Percentiles rank a stretch among this genome's conserved stretches.
Evolutionary conservation across 2,329 filamentous ascomycete species (phyloP).

Genomic region (Sporothrix brasiliensis): DNA sequence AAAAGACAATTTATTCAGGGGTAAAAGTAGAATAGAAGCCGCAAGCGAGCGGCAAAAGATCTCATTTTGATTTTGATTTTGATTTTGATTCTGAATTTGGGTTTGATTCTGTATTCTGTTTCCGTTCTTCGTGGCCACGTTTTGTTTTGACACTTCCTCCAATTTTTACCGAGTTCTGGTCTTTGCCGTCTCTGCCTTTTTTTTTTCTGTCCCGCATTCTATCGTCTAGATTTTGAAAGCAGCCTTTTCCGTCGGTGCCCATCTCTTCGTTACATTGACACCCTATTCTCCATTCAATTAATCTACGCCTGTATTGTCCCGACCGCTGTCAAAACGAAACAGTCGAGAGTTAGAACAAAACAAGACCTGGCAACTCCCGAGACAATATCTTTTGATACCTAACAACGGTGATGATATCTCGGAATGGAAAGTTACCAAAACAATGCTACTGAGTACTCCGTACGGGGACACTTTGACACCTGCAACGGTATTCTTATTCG

Average conservation of each 20-base stretch:
- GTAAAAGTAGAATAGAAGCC: slow-evolving; percentile 10
- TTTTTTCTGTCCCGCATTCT: background rate
- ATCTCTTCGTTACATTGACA: slow-evolving; percentile 7
- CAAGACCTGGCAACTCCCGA: background rate
- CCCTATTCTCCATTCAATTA: background rate
- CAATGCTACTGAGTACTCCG: slow-evolving; percentile 3
- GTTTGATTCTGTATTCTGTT: background rate
- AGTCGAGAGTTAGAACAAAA: slow-evolving; percentile 6
- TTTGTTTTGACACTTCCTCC: background rate
- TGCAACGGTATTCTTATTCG: slow-evolving; percentile 17
- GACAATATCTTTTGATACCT: background rate
- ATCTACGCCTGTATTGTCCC: background rate
- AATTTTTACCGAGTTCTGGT: background rate
- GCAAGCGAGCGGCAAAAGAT: slow-evolving; percentile 16
- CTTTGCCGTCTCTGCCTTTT: slow-evolving; percentile 17
- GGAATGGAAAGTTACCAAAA: no score
- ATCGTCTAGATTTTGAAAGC: background rate
- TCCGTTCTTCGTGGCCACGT: background rate
- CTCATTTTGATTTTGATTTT: background rate
- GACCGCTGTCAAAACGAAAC: slow-evolving; percentile 27
- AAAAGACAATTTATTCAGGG: slow-evolving; percentile 3
- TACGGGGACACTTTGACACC: slow-evolving; percentile 23
- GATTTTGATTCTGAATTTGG: background rate
- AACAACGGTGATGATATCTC: no score
- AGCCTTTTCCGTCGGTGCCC: no score